Base-by-base conservation (phyloP, 768 basidiomycete species). In the Leccinum variicolor region DNA sequence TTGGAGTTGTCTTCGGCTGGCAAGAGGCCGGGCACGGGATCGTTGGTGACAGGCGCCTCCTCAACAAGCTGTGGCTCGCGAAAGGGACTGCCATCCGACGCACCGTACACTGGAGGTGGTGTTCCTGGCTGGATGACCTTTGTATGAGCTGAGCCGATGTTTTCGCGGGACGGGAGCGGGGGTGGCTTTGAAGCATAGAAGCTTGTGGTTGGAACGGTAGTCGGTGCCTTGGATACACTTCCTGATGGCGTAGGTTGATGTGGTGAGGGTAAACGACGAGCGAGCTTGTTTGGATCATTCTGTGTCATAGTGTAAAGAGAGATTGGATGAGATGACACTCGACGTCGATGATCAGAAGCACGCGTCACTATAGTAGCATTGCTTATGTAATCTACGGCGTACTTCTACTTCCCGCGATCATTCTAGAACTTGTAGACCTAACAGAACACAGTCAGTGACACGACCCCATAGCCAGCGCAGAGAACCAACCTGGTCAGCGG, bases 401-500 rank as follows among this genome's bases (percentile, higher is more conserved):
- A 62, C 39, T 39, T 53, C 52, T 56, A 29, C 54, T 29, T 9
- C 43, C 66, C 58, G 11, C 41, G 41, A 43, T 43, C 41, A 43
- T 43, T 43, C 46, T 47, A 79, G 60, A 79, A 79, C 55, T 79
- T 79, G 67, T 64, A 79, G 19, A 79, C 76, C 77, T 77, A 33
- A 33, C 14, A 33, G 13, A 33, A 14, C 33, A 33, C 33, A 21
- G 31, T 15, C 15, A 36, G 0, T 17, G 50, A 10, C 9, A 31
- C 41, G n/a, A 43, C 19, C 13, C 41, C 4, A 53, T 1, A 33
- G 26, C 21, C 19, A 8, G 5, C 6, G 25, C 11, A 54, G 29
- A 21, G 47, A 14, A 7, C 69, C n/a, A 56, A 94, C 94, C 80
- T 98, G 94, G 17, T 92, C 88, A 60, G 84, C 80, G 9, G 79